Percentiles rank a stretch among this genome's conserved stretches.
These are phyloP conservation scores for Solanum hybrid DNA, from an alignment of 305 asterid species.

Conservation along the genomic window DNA sequence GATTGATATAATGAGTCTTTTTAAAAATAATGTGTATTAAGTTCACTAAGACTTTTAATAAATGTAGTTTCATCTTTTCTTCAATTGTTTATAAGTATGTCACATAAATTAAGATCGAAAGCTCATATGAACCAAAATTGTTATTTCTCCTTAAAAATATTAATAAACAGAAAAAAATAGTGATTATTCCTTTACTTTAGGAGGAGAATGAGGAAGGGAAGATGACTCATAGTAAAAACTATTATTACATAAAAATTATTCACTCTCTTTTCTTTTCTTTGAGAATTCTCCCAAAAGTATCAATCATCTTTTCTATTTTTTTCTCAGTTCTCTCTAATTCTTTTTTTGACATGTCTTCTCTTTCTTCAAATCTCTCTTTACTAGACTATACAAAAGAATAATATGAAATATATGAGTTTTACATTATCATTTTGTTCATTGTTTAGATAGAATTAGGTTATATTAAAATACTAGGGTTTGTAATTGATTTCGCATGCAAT, in stretches of 20 bases:
- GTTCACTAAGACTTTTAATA: not conserved
- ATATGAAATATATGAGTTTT: not conserved
- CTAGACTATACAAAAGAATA: not conserved
- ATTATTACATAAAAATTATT: constrained; percentile 30
- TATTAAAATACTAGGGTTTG: not conserved
- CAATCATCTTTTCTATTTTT: not conserved
- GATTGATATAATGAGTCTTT: not conserved
- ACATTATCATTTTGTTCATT: not conserved
- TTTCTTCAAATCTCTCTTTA: not conserved
- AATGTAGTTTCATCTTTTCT: not conserved
- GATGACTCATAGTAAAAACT: constrained; percentile 9
- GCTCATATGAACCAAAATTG: not conserved
- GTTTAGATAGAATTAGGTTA: not conserved
- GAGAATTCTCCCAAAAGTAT: constrained; percentile 54
- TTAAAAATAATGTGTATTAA: not conserved
- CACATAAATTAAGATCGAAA: not conserved
- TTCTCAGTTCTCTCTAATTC: not conserved
- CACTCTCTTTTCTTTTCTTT: constrained; percentile 24
- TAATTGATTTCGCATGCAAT: not conserved
- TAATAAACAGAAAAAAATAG: not conserved
- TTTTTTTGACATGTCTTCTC: not conserved
- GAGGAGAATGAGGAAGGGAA: constrained; percentile 51
- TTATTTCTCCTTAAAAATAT: not conserved
- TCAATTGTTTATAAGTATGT: not conserved
- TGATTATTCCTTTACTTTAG: constrained; percentile 22